phyloP scores from a whole-genome alignment of 352 stramenopile genomes.

The Pythium vanterpoolii region DNA sequence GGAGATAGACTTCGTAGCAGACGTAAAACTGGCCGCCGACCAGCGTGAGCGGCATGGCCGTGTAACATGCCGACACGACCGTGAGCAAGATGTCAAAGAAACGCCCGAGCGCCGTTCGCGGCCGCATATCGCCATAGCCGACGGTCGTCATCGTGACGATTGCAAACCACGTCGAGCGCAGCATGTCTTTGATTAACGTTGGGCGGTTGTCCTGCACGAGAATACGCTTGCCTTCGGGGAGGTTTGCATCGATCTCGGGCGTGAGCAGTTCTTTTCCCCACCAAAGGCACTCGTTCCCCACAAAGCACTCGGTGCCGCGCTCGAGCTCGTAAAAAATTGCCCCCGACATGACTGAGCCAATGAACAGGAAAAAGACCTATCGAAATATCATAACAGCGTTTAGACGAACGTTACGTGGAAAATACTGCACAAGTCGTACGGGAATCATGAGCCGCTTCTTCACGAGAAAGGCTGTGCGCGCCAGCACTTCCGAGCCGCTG shows the following conservation, averaged over 20 bases:
- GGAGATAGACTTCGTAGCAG: slow-evolving; percentile 46
- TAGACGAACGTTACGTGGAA: slow-evolving; percentile 33
- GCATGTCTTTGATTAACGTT: slow-evolving; percentile 60
- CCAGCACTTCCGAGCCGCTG: slow-evolving; percentile 56
- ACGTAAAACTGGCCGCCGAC: slow-evolving; percentile 73
- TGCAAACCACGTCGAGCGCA: slow-evolving; percentile 71
- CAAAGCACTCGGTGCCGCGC: slow-evolving; percentile 62
- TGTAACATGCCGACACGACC: slow-evolving; percentile 67
- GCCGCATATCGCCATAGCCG: slow-evolving; percentile 63
- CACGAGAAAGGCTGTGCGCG: slow-evolving; percentile 46
- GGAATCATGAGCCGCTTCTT: slow-evolving; percentile 63
- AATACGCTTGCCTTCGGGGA: slow-evolving; percentile 56
- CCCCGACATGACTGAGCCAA: slow-evolving; percentile 48
- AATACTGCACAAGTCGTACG: slow-evolving; percentile 35
- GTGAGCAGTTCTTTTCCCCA: slow-evolving; percentile 59
- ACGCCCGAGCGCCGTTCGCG: slow-evolving; percentile 62
- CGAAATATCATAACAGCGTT: slow-evolving; percentile 10
- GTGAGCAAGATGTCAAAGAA: slow-evolving; percentile 59
- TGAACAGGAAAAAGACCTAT: slow-evolving; percentile 76
- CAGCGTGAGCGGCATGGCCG: slow-evolving; percentile 73
- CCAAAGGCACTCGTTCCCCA: slow-evolving; percentile 51
- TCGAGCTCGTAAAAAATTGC: slow-evolving; percentile 78
- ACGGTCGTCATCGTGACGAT: slow-evolving; percentile 71
- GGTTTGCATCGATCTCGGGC: slow-evolving; percentile 27
- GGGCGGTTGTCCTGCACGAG: slow-evolving; percentile 52